Percentiles rank a stretch among this genome's conserved stretches.
These are phyloP conservation scores for Salvia rosmarinus DNA, from an alignment of 257 asterid genomes.

Conservation along the genomic window DNA sequence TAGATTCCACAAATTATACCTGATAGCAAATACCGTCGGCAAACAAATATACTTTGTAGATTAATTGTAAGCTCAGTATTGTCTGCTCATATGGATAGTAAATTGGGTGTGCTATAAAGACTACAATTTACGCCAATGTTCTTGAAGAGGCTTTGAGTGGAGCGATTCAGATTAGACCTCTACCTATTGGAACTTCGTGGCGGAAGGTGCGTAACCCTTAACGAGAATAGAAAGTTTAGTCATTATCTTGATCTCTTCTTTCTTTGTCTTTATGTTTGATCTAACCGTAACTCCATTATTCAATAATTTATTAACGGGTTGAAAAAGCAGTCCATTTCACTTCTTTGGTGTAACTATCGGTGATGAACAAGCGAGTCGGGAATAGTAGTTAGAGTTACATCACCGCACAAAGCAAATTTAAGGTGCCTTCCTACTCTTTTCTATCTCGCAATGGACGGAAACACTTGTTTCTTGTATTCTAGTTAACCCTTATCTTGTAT, in stretches of 20 bases:
- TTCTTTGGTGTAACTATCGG: slow-evolving; percentile 93
- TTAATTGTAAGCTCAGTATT: slow-evolving; percentile 30
- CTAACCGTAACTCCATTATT: neutral
- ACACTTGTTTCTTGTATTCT: too few relatives aligned
- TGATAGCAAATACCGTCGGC: too few relatives aligned
- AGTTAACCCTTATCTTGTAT: too few relatives aligned
- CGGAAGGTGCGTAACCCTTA: slow-evolving; percentile 64
- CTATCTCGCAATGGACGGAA: too few relatives aligned
- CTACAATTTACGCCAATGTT: slow-evolving; percentile 91
- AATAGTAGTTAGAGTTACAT: too few relatives aligned
- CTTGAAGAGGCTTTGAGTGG: slow-evolving; percentile 99
- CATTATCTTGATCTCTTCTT: too few relatives aligned
- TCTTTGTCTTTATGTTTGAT: too few relatives aligned
- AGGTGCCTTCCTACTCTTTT: too few relatives aligned
- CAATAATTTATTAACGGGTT: slow-evolving; percentile 56
- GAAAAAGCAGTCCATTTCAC: slow-evolving; percentile 96
- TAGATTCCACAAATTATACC: too few relatives aligned
- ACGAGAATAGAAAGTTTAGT: slow-evolving; percentile 8
- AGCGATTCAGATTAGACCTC: slow-evolving; percentile 91
- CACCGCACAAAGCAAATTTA: too few relatives aligned
- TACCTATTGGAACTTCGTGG: slow-evolving; percentile 95
- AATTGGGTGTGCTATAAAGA: slow-evolving; percentile 40
- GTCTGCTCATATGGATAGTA: slow-evolving; percentile 55
- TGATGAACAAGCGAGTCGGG: slow-evolving; percentile 81
- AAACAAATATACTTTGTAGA: neutral